Base-by-base conservation (phyloP, 2,329 filamentous ascomycete genomes). In the Diplodia intermedia region DNA sequence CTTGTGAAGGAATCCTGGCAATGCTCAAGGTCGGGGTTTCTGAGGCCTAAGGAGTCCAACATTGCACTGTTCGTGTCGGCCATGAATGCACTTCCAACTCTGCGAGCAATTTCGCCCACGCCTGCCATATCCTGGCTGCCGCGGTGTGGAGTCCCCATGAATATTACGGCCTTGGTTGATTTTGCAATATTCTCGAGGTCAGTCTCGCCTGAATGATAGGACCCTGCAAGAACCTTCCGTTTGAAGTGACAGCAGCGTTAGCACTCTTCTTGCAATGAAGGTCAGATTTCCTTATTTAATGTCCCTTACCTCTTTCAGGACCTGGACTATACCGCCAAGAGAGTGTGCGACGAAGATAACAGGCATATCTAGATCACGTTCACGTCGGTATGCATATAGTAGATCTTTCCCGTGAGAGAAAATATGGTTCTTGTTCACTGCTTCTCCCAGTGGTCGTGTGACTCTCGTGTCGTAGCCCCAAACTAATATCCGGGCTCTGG, bases 191-290 rank as follows among this genome's bases (percentile, higher is more conserved):
- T 26, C 23, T 26, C 23, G 23, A 26, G 14, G 1, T 43, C 40
- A 0, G 5, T 7, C 2, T 43, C 40, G 15, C 15, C 40, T 0
- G 15, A 43, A 18, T 18, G 4, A 8, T 43, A 43, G 4, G 40
- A n/a, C 0, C 1, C 5, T n/a, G 15, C n/a, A 2, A 43, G 14
- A 8, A 15, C 40, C 40, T 43, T 2, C 0, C 14, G 2, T 18
- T 18, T 5, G 0, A n/a, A 18, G 15, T 43, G 14, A 18, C 11
- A 3, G 14, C 15, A 38, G 12, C 36, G 36, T 14, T 38, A 9
- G n/a, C n/a, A n/a, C n/a, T n/a, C n/a, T n/a, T n/a, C n/a, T n/a
- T n/a, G n/a, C n/a, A n/a, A n/a, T n/a, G n/a, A n/a, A n/a, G n/a
- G n/a, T n/a, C n/a, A 26, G 23, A 26, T 26, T 26, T 26, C 3